phyloP scores from a whole-genome alignment of 495 filamentous ascomycete species.

The Tuber indicum region DNA sequence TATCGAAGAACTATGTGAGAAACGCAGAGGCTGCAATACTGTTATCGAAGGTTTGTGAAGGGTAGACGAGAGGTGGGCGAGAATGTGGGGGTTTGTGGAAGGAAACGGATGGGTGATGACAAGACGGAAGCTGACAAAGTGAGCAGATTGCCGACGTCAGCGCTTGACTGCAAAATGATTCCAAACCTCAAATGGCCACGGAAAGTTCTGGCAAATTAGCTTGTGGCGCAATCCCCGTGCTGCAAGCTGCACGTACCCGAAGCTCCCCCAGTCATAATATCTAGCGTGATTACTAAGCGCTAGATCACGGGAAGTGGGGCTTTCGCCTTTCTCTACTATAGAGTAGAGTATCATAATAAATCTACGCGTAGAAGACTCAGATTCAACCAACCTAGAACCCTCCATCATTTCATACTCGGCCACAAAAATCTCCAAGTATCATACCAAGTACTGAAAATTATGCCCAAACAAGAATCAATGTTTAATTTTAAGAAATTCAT shows the following conservation, averaged over 20 bases:
- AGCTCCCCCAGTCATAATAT: background rate
- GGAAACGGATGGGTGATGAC: background rate
- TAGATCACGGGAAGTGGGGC: background rate
- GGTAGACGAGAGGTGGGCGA: background rate
- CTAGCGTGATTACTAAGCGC: background rate
- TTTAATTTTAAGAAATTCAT: background rate
- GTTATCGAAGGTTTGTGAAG: background rate
- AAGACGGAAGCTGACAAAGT: background rate
- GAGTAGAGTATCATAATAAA: no score
- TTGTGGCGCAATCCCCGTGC: background rate
- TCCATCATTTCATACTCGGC: background rate
- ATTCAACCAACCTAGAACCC: background rate
- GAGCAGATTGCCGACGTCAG: background rate
- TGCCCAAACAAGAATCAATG: background rate
- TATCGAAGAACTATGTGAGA: background rate
- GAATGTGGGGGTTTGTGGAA: background rate
- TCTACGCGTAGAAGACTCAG: background rate
- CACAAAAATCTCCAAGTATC: background rate
- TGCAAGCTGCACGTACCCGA: slow-evolving; percentile 3
- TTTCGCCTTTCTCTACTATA: background rate
- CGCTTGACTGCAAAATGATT: background rate
- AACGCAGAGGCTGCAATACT: background rate
- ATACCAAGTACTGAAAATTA: background rate
- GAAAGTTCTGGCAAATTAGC: background rate
- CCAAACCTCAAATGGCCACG: background rate